Conservation (phyloP, 169 alveolate species). For the Hepatocystis sp. region DNA sequence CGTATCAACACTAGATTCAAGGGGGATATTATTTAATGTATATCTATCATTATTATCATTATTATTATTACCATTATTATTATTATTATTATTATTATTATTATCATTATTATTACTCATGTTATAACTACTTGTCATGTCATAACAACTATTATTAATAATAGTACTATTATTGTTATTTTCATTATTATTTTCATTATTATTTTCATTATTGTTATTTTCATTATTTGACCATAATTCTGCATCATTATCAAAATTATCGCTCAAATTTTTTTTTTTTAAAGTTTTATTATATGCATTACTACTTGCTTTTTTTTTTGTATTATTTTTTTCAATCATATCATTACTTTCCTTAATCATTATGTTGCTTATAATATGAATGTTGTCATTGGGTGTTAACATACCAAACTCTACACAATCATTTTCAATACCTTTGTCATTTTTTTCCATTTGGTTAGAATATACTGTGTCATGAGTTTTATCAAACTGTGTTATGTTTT, state of each 20-base stretch:
- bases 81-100: not conserved
- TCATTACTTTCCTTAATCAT: slow-evolving; percentile 2
- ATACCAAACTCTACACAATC: no score
- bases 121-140: no score
- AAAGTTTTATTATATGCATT: slow-evolving; percentile 20
- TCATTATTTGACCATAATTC: slow-evolving; percentile 69
- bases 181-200: slow-evolving; percentile 2
- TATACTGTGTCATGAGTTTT: no score
- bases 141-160: no score
- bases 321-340: slow-evolving; percentile 22
- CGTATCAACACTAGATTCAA: no score
- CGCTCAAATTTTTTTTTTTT: slow-evolving; percentile 55
- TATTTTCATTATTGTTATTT: not conserved
- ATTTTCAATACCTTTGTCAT: no score
- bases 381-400: not conserved
- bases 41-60: no score
- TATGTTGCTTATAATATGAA: slow-evolving; percentile 8
- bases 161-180: not conserved
- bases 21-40: no score
- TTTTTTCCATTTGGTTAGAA: no score
- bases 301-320: slow-evolving; percentile 36
- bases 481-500: no score
- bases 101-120: no score
- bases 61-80: not conserved
- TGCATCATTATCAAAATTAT: slow-evolving; percentile 54